Percentiles rank a stretch among this genome's conserved stretches.
Conservation (phyloP, 2,329 filamentous ascomycete genomes). For the Pezicula neosporulosa region DNA sequence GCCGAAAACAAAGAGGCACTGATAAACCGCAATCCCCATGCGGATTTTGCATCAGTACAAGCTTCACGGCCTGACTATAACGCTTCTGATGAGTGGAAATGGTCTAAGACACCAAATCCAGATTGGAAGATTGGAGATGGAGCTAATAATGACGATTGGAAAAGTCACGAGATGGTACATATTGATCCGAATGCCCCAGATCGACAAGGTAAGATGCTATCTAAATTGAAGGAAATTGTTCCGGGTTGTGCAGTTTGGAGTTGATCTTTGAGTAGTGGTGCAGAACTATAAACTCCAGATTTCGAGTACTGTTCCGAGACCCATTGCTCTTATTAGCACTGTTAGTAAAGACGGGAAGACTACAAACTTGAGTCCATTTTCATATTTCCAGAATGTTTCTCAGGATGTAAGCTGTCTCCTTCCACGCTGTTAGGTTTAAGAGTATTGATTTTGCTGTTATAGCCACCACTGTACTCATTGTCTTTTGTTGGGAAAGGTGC, state of each 20-base stretch:
- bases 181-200: constrained; percentile 65
- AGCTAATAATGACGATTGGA: constrained; percentile 38
- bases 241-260: not conserved
- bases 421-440: not conserved
- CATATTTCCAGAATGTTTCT: constrained; percentile 75
- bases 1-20: constrained; percentile 21
- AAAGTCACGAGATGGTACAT: constrained; percentile 53
- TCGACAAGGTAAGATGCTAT: not conserved
- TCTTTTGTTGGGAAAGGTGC: constrained; percentile 45
- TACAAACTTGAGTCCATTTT: constrained; percentile 79
- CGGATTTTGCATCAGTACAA: constrained; percentile 71
- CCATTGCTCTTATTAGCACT: constrained; percentile 62
- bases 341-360: constrained; percentile 50
- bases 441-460: not conserved
- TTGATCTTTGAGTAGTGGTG: constrained; percentile 51
- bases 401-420: constrained; percentile 50
- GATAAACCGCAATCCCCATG: constrained; percentile 58
- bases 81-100: constrained; percentile 39
- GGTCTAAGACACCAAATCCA: constrained; percentile 58
- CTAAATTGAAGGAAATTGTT: not conserved
- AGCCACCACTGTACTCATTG: constrained; percentile 70
- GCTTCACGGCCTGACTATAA: constrained; percentile 60
- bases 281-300: constrained; percentile 91
- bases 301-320: constrained; percentile 75
- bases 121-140: constrained; percentile 61